Evolutionary conservation across 495 filamentous ascomycete species (phyloP).

Genomic region (Daldinia bambusicola): DNA sequence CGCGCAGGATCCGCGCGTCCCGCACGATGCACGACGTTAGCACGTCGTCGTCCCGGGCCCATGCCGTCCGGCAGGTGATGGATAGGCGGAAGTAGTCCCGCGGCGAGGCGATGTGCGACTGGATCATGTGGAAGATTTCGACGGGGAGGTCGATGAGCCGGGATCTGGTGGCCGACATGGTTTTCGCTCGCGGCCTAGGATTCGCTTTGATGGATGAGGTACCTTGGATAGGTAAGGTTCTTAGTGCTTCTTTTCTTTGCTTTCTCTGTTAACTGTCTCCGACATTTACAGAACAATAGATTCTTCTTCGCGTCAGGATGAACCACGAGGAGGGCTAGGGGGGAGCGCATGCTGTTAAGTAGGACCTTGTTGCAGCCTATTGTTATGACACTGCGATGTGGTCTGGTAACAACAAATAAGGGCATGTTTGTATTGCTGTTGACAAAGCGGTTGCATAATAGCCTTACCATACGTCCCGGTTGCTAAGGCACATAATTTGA

Average conservation of each 20-base stretch:
- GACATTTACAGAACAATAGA: not conserved
- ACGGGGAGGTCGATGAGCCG: not conserved
- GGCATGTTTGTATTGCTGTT: not conserved
- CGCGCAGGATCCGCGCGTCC: not conserved
- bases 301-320: not conserved
- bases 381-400: not conserved
- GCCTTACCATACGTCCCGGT: not conserved
- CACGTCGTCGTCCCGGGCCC: not conserved
- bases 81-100: not conserved
- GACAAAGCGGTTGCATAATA: not conserved
- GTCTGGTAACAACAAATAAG: not conserved
- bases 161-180: not conserved
- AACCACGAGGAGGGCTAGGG: not conserved
- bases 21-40: not conserved
- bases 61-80: not conserved
- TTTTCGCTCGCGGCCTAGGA: too few relatives aligned
- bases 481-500: too few relatives aligned
- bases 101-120: not conserved
- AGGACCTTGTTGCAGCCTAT: not conserved
- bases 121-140: not conserved
- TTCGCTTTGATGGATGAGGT: not conserved
- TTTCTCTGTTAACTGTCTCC: not conserved
- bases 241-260: too few relatives aligned
- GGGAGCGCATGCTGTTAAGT: not conserved
- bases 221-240: not conserved